Conservation (phyloP, 208 protist genomes). For the Leishmania martiniquensis region DNA sequence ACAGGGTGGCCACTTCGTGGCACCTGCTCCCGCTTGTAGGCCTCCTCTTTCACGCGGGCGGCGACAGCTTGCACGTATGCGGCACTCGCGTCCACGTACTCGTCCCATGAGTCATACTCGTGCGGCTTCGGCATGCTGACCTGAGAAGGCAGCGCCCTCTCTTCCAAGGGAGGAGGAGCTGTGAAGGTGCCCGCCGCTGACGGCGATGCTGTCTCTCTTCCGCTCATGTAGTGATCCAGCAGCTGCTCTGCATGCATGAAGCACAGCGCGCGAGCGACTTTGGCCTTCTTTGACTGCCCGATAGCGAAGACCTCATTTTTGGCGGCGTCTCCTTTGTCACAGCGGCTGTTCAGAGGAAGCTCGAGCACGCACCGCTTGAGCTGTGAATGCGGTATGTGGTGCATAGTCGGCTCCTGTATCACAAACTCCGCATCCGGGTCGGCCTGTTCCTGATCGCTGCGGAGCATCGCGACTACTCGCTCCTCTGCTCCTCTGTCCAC, state of each 20-base stretch:
- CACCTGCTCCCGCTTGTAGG: conserved; percentile 32
- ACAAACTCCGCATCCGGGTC: not conserved
- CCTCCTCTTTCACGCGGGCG: conserved; percentile 11
- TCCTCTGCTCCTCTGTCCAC: conserved; percentile 28
- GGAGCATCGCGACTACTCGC: conserved; percentile 42
- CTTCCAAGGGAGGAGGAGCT: conserved; percentile 23
- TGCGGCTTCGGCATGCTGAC: not conserved
- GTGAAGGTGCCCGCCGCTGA: not conserved
- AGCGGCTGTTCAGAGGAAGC: conserved; percentile 27
- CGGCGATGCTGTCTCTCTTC: not conserved
- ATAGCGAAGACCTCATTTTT: conserved; percentile 40
- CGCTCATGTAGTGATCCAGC: conserved; percentile 65
- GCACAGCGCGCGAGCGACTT: conserved; percentile 58
- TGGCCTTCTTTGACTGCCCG: conserved; percentile 59
- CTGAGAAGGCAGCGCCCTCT: conserved; percentile 3
- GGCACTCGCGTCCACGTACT: conserved; percentile 44
- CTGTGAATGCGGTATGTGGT: conserved; percentile 39
- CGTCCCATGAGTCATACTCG: conserved; percentile 31
- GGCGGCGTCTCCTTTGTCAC: not conserved
- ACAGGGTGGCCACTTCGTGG: conserved; percentile 50
- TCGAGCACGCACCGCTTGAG: conserved; percentile 54
- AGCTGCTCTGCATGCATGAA: conserved; percentile 77
- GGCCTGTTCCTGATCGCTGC: conserved; percentile 19
- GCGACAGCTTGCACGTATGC: conserved; percentile 32
- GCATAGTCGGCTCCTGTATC: conserved; percentile 10